phyloP scores from a whole-genome alignment of 345 rosid species.

The Rhodamnia rubescens region DNA sequence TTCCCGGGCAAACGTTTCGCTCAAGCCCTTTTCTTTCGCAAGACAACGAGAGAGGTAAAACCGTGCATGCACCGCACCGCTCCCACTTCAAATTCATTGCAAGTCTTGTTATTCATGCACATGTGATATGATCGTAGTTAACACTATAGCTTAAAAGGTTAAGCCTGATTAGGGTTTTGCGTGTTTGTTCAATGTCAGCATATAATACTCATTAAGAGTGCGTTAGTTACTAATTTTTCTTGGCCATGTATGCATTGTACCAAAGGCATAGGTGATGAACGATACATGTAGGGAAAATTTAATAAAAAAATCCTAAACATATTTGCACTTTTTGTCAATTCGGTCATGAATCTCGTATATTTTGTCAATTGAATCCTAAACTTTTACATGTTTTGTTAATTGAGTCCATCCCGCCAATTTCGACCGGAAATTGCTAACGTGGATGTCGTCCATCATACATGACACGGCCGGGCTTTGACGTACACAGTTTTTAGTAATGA shows the following conservation, averaged over 20 bases:
- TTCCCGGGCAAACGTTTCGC: slow-evolving; percentile 29
- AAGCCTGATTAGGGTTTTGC: not conserved
- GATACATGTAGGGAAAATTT: not conserved
- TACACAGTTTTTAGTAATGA: too few relatives aligned
- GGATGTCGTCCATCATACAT: too few relatives aligned
- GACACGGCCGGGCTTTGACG: too few relatives aligned
- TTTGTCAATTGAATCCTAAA: too few relatives aligned
- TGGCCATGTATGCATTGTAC: not conserved
- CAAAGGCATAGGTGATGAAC: not conserved
- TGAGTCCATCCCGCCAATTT: too few relatives aligned
- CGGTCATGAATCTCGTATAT: too few relatives aligned
- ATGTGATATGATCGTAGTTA: not conserved
- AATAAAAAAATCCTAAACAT: too few relatives aligned
- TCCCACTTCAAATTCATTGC: not conserved
- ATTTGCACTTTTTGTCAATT: too few relatives aligned
- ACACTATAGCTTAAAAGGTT: not conserved
- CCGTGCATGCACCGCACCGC: not conserved
- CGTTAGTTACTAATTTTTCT: not conserved
- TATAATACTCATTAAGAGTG: not conserved
- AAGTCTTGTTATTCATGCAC: not conserved
- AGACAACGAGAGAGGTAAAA: not conserved
- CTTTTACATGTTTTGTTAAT: too few relatives aligned
- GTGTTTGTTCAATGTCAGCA: not conserved
- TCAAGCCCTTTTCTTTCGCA: slow-evolving; percentile 21
- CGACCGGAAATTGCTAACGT: too few relatives aligned